Evolutionary conservation across 768 basidiomycete species (phyloP).

Genomic region (Tricholoma matsutake): DNA sequence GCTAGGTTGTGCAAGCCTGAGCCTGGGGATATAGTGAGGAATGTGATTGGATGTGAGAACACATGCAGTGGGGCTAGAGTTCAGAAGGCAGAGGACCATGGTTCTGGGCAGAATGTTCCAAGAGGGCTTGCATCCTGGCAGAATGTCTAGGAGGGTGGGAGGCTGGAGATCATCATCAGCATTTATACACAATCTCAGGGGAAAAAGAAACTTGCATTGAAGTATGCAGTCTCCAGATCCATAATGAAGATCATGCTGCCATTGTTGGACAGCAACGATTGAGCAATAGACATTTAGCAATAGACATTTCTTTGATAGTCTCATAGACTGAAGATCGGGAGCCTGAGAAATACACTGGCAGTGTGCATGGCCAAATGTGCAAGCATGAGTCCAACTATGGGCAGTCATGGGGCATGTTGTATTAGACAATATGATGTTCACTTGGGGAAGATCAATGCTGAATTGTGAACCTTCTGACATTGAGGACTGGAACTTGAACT

Average conservation of each 20-base stretch:
- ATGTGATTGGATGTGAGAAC: slow-evolving; percentile 68
- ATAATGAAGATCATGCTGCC: slow-evolving; percentile 52
- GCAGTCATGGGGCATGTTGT: slow-evolving; percentile 46
- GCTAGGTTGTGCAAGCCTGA: too few relatives aligned
- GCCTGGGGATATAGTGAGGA: slow-evolving; percentile 20
- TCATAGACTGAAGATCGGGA: slow-evolving; percentile 74
- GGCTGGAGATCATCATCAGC: slow-evolving; percentile 37
- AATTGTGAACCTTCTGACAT: slow-evolving; percentile 72
- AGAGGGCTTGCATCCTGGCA: slow-evolving; percentile 65
- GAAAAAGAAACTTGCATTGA: slow-evolving; percentile 52
- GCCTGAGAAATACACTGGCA: slow-evolving; percentile 66
- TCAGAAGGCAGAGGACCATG: slow-evolving; percentile 75
- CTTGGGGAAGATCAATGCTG: slow-evolving; percentile 67
- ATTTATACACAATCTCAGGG: background rate
- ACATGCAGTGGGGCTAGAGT: slow-evolving; percentile 55
- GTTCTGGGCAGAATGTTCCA: slow-evolving; percentile 68
- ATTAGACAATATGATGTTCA: slow-evolving; percentile 58
- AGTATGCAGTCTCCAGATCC: slow-evolving; percentile 58
- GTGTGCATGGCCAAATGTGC: slow-evolving; percentile 64
- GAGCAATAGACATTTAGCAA: slow-evolving; percentile 40
- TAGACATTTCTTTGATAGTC: slow-evolving; percentile 80
- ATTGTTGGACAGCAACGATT: slow-evolving; percentile 21
- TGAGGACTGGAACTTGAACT: too few relatives aligned
- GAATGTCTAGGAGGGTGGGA: slow-evolving; percentile 68
- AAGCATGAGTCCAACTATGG: slow-evolving; percentile 44